Evolutionary conservation across 306 rosid species (phyloP).

Genomic region (Vigna reflexopilosa): DNA sequence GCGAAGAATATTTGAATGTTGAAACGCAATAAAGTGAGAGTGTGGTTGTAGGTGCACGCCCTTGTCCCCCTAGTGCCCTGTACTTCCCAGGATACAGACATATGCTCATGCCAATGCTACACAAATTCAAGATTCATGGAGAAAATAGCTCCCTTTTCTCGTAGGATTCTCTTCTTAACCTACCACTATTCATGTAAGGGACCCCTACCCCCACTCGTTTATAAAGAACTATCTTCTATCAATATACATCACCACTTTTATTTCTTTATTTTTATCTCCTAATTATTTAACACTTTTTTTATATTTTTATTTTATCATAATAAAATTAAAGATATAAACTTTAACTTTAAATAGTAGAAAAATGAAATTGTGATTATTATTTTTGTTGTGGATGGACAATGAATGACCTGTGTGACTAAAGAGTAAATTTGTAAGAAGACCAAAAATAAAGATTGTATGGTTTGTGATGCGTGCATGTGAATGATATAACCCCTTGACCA

Average conservation of each 20-base stretch:
- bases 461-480: conserved; percentile 45
- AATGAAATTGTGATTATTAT: too few species aligned
- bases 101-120: neutral
- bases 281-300: too few species aligned
- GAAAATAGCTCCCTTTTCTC: neutral
- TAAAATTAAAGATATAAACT: too few species aligned
- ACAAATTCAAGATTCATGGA: neutral
- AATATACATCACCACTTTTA: too few species aligned
- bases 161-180: neutral
- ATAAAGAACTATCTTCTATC: too few species aligned
- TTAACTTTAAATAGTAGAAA: too few species aligned
- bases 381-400: too few species aligned
- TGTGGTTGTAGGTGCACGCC: neutral
- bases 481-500: conserved; percentile 17
- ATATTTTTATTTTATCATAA: too few species aligned
- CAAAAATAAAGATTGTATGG: neutral
- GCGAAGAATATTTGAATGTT: too few species aligned
- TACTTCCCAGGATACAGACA: neutral
- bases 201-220: neutral
- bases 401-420: too few species aligned
- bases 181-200: neutral
- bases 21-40: neutral
- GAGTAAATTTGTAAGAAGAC: too few species aligned
- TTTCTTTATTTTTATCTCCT: too few species aligned
- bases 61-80: neutral